A percentile compares a stretch with the other conserved stretches of the same genome.
These are phyloP conservation scores for Penicillium soppii DNA, from an alignment of 495 filamentous ascomycete species.

Conservation along the genomic window DNA sequence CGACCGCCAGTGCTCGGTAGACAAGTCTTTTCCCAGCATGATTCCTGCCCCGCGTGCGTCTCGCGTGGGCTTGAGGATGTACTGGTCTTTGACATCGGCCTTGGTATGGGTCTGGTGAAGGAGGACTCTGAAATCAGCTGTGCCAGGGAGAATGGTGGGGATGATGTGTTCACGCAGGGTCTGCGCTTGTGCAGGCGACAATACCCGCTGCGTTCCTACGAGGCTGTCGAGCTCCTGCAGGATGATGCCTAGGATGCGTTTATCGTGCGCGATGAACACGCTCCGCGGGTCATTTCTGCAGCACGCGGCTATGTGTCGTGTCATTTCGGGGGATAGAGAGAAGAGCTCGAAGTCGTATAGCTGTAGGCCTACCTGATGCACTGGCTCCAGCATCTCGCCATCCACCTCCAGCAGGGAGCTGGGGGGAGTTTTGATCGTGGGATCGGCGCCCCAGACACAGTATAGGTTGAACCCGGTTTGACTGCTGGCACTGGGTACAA, in stretches of 20 bases:
- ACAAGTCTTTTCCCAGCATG: conserved; percentile 31
- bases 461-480: not conserved
- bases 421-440: not conserved
- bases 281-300: conserved; percentile 40
- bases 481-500: not conserved
- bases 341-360: conserved; percentile 31
- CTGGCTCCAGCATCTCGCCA: conserved; percentile 21
- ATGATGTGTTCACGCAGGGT: conserved; percentile 16
- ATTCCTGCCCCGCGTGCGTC: conserved; percentile 35
- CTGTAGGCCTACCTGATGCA: conserved; percentile 35
- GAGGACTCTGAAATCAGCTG: not conserved
- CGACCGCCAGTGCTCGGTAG: conserved; percentile 15
- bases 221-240: conserved; percentile 29
- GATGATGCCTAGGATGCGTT: conserved; percentile 39
- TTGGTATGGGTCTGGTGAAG: not conserved
- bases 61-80: conserved; percentile 32
- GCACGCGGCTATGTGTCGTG: conserved; percentile 19
- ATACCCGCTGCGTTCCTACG: conserved; percentile 10
- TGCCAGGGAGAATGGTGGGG: conserved; percentile 14
- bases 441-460: not conserved
- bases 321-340: conserved; percentile 19
- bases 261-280: conserved; percentile 38
- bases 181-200: conserved; percentile 26
- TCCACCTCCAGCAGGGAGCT: not conserved
- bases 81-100: conserved; percentile 19